Evolutionary conservation across 1,139 yeast species (phyloP), one percentile per base, ranked within the genome.

Genomic region (Scheffersomyces segobiensis): DNA sequence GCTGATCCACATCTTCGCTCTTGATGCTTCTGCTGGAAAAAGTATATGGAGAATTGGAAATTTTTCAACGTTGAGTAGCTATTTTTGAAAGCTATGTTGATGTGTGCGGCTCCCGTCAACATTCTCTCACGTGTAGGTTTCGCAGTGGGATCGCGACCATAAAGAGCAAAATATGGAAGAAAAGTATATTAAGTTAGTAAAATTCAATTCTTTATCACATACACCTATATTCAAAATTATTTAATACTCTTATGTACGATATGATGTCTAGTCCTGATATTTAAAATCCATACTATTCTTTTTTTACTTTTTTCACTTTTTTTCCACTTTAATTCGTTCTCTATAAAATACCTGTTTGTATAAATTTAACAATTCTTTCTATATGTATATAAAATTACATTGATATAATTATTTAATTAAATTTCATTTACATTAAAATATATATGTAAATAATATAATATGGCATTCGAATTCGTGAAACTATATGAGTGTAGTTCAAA

Each of bases 1-100:
- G 50, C 54, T 39, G n/a, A 51, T 50, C 22, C 57, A 56, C 50
- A 52, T 55, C 21, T 20, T 32, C 10, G 42, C 42, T 8, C 12
- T 32, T 32, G 42, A 1, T 5, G 39, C 10, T 10, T 26, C 14
- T 26, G 14, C 17, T 32, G 42, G 32, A 32, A 32, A 32, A 32
- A 32, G 42, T 32, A 17, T 5, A 2, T 2, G 5, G 42, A 32
- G 42, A 32, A 5, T 10, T 10, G 17, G 14, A 32, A 32, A 12
- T 32, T 32, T 32, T 32, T 32, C 42, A 32, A 14, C 32, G 32
- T 24, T 24, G 42, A 32, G 1, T 32, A 32, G 42, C 17, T 32
- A 32, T 32, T 32, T 14, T 32, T 32, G 42, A 32, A 32, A 32
- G 42, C 42, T 32, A 32, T 32, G 42, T 32, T 32, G 42, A 32